phyloP scores from a whole-genome alignment of 2,329 filamentous ascomycete genomes.

The Fulvia fulva region DNA sequence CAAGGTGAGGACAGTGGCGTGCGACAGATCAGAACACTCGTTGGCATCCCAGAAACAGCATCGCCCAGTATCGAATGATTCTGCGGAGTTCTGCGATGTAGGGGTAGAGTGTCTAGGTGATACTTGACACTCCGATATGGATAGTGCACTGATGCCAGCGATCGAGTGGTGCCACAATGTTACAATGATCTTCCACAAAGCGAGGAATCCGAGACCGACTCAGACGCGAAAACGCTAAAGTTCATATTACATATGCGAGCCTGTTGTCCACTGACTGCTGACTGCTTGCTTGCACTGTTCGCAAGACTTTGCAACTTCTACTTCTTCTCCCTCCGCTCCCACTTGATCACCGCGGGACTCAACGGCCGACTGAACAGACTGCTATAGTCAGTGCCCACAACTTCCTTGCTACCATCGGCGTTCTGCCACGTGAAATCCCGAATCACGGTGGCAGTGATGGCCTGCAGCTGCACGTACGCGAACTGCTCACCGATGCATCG shows the following conservation, averaged over 20 bases:
- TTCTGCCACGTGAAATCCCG: constrained; percentile 77
- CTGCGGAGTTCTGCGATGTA: too few species aligned
- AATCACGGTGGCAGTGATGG: constrained; percentile 73
- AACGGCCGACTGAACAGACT: constrained; percentile 48
- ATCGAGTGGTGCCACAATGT: too few species aligned
- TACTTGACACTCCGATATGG: too few species aligned
- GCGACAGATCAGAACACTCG: not conserved
- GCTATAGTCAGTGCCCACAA: constrained; percentile 66
- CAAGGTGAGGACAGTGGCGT: not conserved
- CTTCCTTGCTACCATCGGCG: constrained; percentile 62
- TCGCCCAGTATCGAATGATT: too few species aligned
- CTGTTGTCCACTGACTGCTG: not conserved
- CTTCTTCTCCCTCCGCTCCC: constrained; percentile 60
- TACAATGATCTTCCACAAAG: too few species aligned
- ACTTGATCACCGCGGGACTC: constrained; percentile 57
- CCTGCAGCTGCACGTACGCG: constrained; percentile 86
- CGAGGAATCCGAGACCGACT: not conserved
- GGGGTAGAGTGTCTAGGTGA: too few species aligned
- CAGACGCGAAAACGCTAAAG: not conserved
- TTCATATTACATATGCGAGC: not conserved
- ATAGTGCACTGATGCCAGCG: too few species aligned
- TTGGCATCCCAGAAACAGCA: too few species aligned
- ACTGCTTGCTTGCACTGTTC: not conserved
- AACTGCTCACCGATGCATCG: constrained; percentile 97
- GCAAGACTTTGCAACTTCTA: not conserved